These are phyloP conservation scores for Nadsonia starkeyi-henricii DNA, from an alignment of 1,139 yeast species.

Conservation along the genomic window DNA sequence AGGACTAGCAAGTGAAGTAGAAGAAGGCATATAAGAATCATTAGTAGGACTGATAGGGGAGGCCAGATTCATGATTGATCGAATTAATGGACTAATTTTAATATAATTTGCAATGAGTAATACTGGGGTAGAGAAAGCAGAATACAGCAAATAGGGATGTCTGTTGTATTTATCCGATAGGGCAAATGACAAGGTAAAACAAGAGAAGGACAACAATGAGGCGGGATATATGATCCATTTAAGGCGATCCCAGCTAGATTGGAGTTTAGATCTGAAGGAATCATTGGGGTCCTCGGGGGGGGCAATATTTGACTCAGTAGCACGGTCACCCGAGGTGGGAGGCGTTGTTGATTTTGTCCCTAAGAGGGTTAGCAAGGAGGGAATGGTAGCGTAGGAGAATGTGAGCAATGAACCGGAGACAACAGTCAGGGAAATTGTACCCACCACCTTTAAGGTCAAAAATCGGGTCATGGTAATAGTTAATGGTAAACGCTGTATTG, in stretches of 20 bases:
- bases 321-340: background rate
- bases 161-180: slow-evolving; percentile 14
- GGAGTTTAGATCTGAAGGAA: background rate
- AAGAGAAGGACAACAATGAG: background rate
- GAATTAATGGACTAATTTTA: background rate
- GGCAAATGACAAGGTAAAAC: slow-evolving; percentile 12
- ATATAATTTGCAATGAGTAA: background rate
- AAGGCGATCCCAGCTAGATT: background rate
- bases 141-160: slow-evolving; percentile 19
- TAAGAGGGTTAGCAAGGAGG: background rate
- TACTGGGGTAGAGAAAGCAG: slow-evolving; percentile 15
- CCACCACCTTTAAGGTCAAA: background rate
- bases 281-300: too few species aligned
- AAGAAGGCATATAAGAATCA: slow-evolving; percentile 5
- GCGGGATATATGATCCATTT: background rate
- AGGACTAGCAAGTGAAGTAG: slow-evolving; percentile 1
- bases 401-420: background rate
- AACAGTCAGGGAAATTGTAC: background rate
- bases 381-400: background rate
- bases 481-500: too few species aligned
- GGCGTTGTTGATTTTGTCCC: background rate
- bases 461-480: background rate
- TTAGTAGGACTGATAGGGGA: background rate
- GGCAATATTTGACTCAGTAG: too few species aligned
- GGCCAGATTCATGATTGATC: slow-evolving; percentile 3